These are phyloP conservation scores for Xylariaceae sp. DNA, from an alignment of 2,329 filamentous ascomycete genomes.

Conservation along the genomic window DNA sequence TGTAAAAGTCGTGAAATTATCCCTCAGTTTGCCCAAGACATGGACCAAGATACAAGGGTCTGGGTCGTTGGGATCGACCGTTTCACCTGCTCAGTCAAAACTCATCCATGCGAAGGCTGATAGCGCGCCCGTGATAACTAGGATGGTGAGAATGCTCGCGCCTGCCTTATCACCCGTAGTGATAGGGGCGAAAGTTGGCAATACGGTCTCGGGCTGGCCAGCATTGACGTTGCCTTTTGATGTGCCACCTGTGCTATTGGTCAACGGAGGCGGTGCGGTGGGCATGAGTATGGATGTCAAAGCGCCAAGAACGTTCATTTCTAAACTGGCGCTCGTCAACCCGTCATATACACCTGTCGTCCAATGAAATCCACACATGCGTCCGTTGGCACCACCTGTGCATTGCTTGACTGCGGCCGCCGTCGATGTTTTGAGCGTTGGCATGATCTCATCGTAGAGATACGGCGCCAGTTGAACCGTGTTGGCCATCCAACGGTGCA, in stretches of 20 bases:
- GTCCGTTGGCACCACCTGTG: constrained; percentile 53
- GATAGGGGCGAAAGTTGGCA: constrained; percentile 32
- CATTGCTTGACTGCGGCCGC: constrained; percentile 59
- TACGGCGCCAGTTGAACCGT: constrained; percentile 60
- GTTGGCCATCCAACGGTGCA: constrained; percentile 61
- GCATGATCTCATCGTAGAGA: constrained; percentile 50
- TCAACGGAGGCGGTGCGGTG: constrained; percentile 41
- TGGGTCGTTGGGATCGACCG: background rate
- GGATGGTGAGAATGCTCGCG: constrained; percentile 45
- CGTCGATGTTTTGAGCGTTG: constrained; percentile 55
- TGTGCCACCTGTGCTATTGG: constrained; percentile 49
- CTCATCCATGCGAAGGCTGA: constrained; percentile 51
- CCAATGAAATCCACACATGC: constrained; percentile 65
- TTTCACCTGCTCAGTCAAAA: constrained; percentile 25
- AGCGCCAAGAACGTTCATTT: constrained; percentile 53
- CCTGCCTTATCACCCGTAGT: constrained; percentile 46
- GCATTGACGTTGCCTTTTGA: constrained; percentile 43
- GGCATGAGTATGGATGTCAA: constrained; percentile 40
- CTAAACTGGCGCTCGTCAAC: constrained; percentile 50
- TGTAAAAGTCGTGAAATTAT: background rate
- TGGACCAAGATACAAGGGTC: background rate
- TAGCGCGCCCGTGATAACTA: constrained; percentile 40
- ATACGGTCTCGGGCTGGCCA: constrained; percentile 35
- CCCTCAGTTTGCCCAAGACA: background rate
- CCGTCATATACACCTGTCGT: constrained; percentile 38